These are phyloP conservation scores for Tillandsia fasciculata DNA, from an alignment of 176 grass and related monocot species.

Conservation along the genomic window DNA sequence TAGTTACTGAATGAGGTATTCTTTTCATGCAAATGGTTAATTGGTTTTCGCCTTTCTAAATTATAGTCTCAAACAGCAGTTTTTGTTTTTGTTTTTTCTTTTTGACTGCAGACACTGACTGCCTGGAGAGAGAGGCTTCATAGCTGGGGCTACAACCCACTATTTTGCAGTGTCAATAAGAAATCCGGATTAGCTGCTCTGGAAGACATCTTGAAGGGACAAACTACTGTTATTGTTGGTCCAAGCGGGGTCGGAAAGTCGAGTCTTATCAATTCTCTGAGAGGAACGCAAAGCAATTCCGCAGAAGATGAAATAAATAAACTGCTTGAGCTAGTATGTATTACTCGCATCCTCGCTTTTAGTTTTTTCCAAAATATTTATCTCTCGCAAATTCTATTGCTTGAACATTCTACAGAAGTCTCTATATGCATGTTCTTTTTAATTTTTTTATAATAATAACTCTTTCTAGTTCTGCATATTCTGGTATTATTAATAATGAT, in stretches of 20 bases:
- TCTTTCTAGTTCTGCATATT: not conserved
- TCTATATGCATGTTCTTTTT: not conserved
- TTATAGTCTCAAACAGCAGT: not conserved
- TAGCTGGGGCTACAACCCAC: constrained; percentile 76
- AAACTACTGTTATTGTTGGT: constrained; percentile 89
- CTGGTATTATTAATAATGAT: too few relatives aligned
- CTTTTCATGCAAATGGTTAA: not conserved
- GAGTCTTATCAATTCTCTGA: constrained; percentile 85
- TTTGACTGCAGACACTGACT: constrained; percentile 39
- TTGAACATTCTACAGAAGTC: not conserved
- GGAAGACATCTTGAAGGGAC: constrained; percentile 52
- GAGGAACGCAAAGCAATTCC: constrained; percentile 28
- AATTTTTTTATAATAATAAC: too few relatives aligned
- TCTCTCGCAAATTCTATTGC: not conserved
- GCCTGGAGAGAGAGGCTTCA: constrained; percentile 70
- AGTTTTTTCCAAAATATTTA: not conserved
- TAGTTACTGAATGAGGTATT: too few relatives aligned
- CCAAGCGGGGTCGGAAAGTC: constrained; percentile 93
- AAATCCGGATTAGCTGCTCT: constrained; percentile 54
- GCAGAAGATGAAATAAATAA: constrained; percentile 72
- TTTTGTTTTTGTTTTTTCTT: not conserved
- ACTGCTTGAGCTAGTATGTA: constrained; percentile 68
- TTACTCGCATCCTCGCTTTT: not conserved
- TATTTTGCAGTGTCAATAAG: constrained; percentile 70
- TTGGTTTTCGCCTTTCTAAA: not conserved